Evolutionary conservation across 225 moss, liverwort and hornwort species (phyloP).

Genomic region (Bryoerythrophyllum caledonicum): DNA sequence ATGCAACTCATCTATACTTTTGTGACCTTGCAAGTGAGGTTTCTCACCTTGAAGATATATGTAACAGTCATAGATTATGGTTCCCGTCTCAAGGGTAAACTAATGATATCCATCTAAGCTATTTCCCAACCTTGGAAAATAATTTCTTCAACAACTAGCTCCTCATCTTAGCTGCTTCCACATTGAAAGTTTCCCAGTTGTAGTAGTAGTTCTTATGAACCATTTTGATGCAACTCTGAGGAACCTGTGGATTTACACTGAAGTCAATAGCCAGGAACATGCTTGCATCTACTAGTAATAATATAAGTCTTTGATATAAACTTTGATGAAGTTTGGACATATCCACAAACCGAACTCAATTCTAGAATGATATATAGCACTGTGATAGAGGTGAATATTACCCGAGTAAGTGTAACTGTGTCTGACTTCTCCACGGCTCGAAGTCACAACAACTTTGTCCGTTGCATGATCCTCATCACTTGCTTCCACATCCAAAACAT

Average conservation of each 20-base stretch:
- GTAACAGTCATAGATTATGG: neutral
- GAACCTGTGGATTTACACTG: constrained; percentile 4
- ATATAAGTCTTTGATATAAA: neutral
- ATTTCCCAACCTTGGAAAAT: neutral
- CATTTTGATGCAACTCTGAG: neutral
- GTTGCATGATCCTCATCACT: constrained; percentile 14
- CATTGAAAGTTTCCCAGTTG: neutral
- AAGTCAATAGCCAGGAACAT: neutral
- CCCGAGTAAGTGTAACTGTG: constrained; percentile 13
- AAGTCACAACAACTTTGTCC: constrained; percentile 13
- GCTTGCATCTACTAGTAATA: neutral
- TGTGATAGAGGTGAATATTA: neutral
- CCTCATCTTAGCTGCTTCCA: neutral
- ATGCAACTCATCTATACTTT: neutral
- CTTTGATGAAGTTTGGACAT: neutral
- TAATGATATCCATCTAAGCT: neutral
- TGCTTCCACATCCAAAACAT: constrained; percentile 10
- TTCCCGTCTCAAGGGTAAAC: neutral
- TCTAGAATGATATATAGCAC: neutral
- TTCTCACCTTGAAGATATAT: neutral
- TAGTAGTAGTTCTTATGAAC: neutral
- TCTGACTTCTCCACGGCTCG: constrained; percentile 15
- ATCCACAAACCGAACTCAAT: neutral
- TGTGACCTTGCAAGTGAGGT: neutral
- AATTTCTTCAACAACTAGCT: neutral